Evolutionary conservation across 805 yeast species (phyloP).

Genomic region (Candida tammaniensis): DNA sequence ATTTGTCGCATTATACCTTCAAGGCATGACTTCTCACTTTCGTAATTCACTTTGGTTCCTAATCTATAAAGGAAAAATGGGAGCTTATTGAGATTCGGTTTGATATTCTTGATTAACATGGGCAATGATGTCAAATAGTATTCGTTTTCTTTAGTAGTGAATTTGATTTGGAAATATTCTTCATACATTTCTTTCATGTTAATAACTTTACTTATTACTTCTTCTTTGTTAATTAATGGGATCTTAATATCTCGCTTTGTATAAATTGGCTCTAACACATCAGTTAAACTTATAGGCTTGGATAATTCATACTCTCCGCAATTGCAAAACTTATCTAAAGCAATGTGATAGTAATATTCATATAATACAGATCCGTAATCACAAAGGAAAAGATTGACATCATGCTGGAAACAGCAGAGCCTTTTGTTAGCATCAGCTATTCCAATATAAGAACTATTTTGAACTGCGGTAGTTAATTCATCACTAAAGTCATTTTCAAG

Average conservation of each 20-base stretch:
- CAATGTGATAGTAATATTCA: conserved; percentile 80
- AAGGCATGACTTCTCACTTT: conserved; percentile 66
- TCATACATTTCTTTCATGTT: conserved; percentile 71
- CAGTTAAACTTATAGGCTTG: conserved; percentile 21
- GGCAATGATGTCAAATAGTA: conserved; percentile 57
- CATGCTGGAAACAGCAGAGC: conserved; percentile 81
- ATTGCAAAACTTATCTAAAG: conserved; percentile 73
- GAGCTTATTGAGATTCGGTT: conserved; percentile 62
- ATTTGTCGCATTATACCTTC: conserved; percentile 63
- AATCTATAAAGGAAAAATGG: conserved; percentile 65
- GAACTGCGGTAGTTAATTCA: conserved; percentile 64
- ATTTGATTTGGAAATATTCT: conserved; percentile 69
- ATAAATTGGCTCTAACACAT: conserved; percentile 39
- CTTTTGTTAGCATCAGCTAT: conserved; percentile 70
- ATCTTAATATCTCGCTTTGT: too few relatives aligned
- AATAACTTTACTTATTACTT: conserved; percentile 18
- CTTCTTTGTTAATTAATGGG: conserved; percentile 13
- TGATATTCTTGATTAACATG: conserved; percentile 58
- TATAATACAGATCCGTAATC: conserved; percentile 71
- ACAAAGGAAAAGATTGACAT: conserved; percentile 69
- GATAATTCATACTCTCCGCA: conserved; percentile 52
- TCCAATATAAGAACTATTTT: conserved; percentile 75
- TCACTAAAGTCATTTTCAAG: conserved; percentile 46
- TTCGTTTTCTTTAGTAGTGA: conserved; percentile 33
- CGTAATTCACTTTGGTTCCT: conserved; percentile 60